Evolutionary conservation across 495 filamentous ascomycete species (phyloP), one percentile per base, ranked within the genome.

Genomic region (Tuber melanosporum): DNA sequence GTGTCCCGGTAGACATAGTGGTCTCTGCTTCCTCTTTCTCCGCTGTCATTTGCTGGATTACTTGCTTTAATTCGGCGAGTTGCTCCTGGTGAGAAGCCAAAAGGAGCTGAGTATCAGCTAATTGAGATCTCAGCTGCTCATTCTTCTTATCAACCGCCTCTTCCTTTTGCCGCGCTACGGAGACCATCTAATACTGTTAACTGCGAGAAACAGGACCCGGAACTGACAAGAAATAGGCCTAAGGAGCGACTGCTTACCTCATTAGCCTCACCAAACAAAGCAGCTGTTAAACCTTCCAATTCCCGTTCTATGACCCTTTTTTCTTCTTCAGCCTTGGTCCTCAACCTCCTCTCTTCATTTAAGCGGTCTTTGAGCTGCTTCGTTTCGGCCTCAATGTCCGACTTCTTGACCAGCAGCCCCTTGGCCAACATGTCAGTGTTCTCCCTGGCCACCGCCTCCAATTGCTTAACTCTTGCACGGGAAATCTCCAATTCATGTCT

Each of bases 221-320:
- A 52, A 70, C 73, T 49, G 74, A 41, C 26, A 66, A 46, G 42
- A 41, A 69, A 66, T n/a, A 72, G 72, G 42, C 42, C 17, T 9
- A 71, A 5, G 62, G 44, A 71, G 43, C 70, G 49, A 36, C 20
- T 20, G 74, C 84, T 47, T 84, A 92, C 91, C 87, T 89, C 89
- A 84, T 99, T 97, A 46, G 95, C 95, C 87, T 98, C 95, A 83
- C 97, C 93, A 77, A 99, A 98, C 26, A 99, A 87, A 42, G 92
- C 93, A 7, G 93, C 89, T 17, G 96, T 98, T 73, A 98, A 85
- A 71, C 89, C 91, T 85, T 98, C 95, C 45, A 99, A 86, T 85
- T 99, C 95, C 76, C 88, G 87, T 78, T 94, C 92, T 69, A 93
- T 93, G 42, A 85, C 86, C 83, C 90, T 90, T 86, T 92, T 94